Conservation (phyloP, 140 eudicot species). For the Senecio squalidus region DNA sequence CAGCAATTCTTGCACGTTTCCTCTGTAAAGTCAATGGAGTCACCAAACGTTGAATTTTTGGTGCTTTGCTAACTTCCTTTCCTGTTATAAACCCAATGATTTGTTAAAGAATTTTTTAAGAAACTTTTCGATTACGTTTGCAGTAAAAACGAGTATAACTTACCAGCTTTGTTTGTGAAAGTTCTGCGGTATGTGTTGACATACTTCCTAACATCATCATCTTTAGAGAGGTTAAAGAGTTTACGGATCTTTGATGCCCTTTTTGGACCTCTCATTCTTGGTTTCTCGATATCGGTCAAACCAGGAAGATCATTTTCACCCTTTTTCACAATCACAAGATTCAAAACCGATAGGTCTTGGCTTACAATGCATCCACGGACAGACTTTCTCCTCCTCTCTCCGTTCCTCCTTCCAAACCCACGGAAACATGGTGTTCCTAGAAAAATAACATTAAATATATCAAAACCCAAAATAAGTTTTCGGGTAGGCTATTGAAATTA, state of each 20-base stretch:
- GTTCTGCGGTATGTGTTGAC: constrained; percentile 50
- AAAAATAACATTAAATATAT: neutral
- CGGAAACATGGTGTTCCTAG: constrained; percentile 52
- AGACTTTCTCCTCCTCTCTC: constrained; percentile 51
- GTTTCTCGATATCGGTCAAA: constrained; percentile 48
- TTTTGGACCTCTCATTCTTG: constrained; percentile 58
- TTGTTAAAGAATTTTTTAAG: neutral
- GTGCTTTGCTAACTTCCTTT: constrained; percentile 66
- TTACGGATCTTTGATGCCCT: constrained; percentile 55
- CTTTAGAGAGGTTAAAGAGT: constrained; percentile 49
- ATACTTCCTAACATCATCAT: constrained; percentile 55
- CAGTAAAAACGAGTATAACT: neutral
- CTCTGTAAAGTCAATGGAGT: constrained; percentile 72
- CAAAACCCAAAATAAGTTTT: neutral
- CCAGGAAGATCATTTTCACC: constrained; percentile 59
- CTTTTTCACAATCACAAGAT: constrained; percentile 47
- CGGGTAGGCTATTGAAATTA: too few relatives aligned
- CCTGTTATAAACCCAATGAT: constrained; percentile 26
- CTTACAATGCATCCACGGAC: constrained; percentile 55
- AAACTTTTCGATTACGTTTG: neutral
- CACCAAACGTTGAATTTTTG: constrained; percentile 63
- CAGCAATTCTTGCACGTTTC: constrained; percentile 72
- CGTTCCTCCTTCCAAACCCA: constrained; percentile 51
- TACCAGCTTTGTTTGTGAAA: constrained; percentile 46
- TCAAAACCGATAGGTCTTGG: constrained; percentile 50